Conservation (phyloP, 139 green algal genomes). For the Bryopsis sp. region DNA sequence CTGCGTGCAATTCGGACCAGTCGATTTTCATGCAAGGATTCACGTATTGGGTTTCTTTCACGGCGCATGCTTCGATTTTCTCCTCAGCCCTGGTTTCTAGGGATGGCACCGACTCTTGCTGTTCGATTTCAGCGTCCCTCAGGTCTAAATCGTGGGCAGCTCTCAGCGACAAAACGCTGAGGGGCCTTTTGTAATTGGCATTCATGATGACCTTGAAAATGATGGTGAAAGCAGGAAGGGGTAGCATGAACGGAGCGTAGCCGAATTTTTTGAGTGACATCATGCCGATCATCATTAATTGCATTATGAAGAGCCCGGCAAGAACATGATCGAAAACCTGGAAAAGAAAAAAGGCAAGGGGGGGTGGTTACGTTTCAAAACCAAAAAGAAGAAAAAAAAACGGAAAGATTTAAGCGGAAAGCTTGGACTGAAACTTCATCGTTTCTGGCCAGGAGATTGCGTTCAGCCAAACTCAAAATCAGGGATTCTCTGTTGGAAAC, state of each 20-base stretch:
- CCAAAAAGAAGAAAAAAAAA: no score
- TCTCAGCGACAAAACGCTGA: slow-evolving; percentile 12
- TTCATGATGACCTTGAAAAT: slow-evolving; percentile 23
- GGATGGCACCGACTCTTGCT: background rate
- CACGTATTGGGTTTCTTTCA: background rate
- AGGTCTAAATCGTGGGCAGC: slow-evolving; percentile 9
- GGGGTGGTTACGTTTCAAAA: no score
- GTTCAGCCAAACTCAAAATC: no score
- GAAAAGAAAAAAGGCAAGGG: no score
- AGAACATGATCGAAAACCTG: slow-evolving; percentile 55
- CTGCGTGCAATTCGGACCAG: no score
- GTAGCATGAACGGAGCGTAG: slow-evolving; percentile 31
- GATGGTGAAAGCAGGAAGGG: slow-evolving; percentile 37
- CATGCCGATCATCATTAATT: slow-evolving; percentile 54
- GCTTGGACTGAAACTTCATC: no score
- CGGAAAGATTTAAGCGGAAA: no score
- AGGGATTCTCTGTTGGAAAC: no score
- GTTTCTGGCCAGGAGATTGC: no score
- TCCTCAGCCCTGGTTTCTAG: no score
- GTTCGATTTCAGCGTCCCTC: background rate
- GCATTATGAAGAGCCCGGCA: slow-evolving; percentile 46
- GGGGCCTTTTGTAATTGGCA: background rate
- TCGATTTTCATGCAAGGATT: slow-evolving; percentile 12
- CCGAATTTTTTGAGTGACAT: slow-evolving; percentile 49
- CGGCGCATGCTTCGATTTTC: background rate